Base-by-base conservation (phyloP, 1,139 yeast species). In the Kodamaea plutei region DNA sequence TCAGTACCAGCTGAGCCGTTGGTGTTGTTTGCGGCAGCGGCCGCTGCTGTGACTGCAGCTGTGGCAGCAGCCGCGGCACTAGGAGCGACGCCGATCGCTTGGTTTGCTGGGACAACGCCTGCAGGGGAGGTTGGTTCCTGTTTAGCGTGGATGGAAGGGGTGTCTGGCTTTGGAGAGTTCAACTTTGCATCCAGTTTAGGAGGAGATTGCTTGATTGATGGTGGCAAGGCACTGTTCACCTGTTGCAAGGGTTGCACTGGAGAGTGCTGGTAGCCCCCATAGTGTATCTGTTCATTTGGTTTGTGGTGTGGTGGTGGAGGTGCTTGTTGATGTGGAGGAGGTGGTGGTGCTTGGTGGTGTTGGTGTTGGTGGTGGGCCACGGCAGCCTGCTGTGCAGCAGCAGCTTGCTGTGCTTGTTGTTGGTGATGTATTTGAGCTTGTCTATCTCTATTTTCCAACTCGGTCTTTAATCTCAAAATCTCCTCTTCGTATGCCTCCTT, bases 401-500 rank as follows among this genome's bases (percentile, higher is more conserved):
- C 52, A 25, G 39, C 43, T 14, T 33, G 41, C 19, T 37, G 43
- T 13, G 37, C 44, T 8, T 34, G 36, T 9, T 38, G 48, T 26
- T 43, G 52, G 25, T 44, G 52, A 7, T 61, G 55, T 39, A 69
- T 67, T 54, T 70, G 69, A 38, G 68, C 73, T 46, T 77, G 70
- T 44, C 73, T 57, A 52, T 80, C 89, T 52, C 85, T 67, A 52
- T 74, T 76, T 47, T 87, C 96, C 48, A 89, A 69, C 54, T 88
- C 96, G 38, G 84, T 79, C 57, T 89, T 87, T 56, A 89, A 72
- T 43, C 94, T 73, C 54, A 78, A 69, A 40, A 91, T 84, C 58
- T 91, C 97, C 50, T 85, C 95, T 57, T 89, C 96, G 58, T 91
- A 91, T 29, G 93, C 89, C 50, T 89, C 97, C 63, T 89, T 89